Evolutionary conservation across 2,329 filamentous ascomycete genomes (phyloP), one percentile per base, ranked within the genome.

Genomic region (Botrytis pseudocinerea): DNA sequence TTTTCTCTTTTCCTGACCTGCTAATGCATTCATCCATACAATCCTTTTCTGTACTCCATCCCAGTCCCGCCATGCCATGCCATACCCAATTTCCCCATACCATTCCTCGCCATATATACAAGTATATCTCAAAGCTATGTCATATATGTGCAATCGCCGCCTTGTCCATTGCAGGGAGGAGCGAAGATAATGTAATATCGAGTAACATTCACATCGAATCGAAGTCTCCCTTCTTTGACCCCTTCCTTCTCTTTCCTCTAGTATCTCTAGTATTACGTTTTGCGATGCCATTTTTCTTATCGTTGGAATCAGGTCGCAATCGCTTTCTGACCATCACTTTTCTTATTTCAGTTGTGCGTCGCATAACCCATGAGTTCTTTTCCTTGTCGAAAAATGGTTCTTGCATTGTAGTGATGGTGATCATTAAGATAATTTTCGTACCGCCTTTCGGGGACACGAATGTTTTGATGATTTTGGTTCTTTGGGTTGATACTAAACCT

Each of bases 401-500:
- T n/a, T 42, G 32, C 14, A 46, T 28, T 12, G 46, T 51, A 35
- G 42, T 66, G 22, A 48, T 66, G 8, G 20, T 38, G 25, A 46
- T 32, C 44, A 48, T 46, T 1, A 48, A 1, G 9, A 35, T 42
- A 25, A 46, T 51, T 18, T 51, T 66, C 2, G 64, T 38, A 8
- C 18, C 3, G 12, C 25, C 28, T 66, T 48, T 46, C 0, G 42
- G 28, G 18, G 46, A 51, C 14, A 51, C 20, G 25, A 48, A 66
- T 35, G 46, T 48, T 66, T 35, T 66, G 9, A 66, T 66, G 9
- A 66, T 44, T 51, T 46, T 48, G 10, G 64, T 51, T 66, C 64
- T 40, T 48, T 35, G 64, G 12, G 46, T 51, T 4, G 64, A 22
- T 0, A 48, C n/a, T 38, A 66, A 20, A 12, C 61, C 64, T 48